Percentiles rank a stretch among this genome's conserved stretches.
These are phyloP conservation scores for Hypoxylon sp. DNA, from an alignment of 2,329 filamentous ascomycete species.

Conservation along the genomic window DNA sequence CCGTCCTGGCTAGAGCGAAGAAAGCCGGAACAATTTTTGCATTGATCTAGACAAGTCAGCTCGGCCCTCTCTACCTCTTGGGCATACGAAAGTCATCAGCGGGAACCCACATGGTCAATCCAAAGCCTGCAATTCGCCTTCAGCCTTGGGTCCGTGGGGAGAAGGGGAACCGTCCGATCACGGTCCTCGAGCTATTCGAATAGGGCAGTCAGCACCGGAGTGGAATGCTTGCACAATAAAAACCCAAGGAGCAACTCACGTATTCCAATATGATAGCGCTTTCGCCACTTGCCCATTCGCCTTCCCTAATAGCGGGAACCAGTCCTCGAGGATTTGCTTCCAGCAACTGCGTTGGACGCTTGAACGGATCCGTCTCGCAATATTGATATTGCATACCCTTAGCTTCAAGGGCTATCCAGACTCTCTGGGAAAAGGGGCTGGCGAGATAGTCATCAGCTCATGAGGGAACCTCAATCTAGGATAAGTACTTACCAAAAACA, in stretches of 20 bases:
- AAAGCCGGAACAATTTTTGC: conserved; percentile 80
- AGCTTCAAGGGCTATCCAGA: conserved; percentile 88
- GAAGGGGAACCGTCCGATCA: conserved; percentile 67
- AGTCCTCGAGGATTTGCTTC: conserved; percentile 82
- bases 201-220: conserved; percentile 15
- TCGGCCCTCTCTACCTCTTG: neutral
- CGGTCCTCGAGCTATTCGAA: conserved; percentile 77
- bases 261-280: conserved; percentile 89
- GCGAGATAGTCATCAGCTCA: conserved; percentile 36
- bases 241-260: conserved; percentile 60
- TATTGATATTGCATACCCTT: conserved; percentile 87
- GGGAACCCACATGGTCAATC: conserved; percentile 76
- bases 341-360: conserved; percentile 72
- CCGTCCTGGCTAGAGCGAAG: conserved; percentile 77
- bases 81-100: neutral
- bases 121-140: conserved; percentile 83
- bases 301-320: conserved; percentile 81
- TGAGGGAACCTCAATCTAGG: conserved; percentile 9
- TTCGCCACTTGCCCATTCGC: conserved; percentile 85
- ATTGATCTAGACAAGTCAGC: conserved; percentile 70
- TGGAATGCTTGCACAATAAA: neutral
- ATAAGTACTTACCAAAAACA: conserved; percentile 77
- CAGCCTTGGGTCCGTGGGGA: conserved; percentile 73
- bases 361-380: conserved; percentile 85
- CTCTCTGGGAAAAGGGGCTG: conserved; percentile 86